Evolutionary conservation across 75 land plant species (phyloP), one percentile per base, ranked within the genome.

Genomic region (Cupressus sempervirens): DNA sequence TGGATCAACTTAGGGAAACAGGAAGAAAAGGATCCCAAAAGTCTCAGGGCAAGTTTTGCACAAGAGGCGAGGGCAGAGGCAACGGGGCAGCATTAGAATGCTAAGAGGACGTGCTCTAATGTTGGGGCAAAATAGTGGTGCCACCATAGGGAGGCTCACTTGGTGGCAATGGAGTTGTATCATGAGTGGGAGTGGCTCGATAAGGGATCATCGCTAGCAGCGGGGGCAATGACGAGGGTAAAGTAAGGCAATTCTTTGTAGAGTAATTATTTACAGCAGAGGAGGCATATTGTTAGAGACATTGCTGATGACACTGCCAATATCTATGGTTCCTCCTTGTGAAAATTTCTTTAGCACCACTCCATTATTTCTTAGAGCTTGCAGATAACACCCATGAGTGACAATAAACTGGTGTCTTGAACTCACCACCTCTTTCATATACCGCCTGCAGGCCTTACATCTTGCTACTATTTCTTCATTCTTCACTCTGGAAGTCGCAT

Each of bases 281-380:
- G 88, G 73, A 90, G 89, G 89, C 91, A 35, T 82, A 8, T 70
- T 83, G 20, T 81, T 46, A 35, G 84, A 40, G 16, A 34, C 62
- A 9, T 79, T 80, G 15, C 26, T 58, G 65, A n/a, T 7, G 65
- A 4, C 12, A 83, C 76, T 23, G 88, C 88, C 1, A 90, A 88
- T 26, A 86, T 58, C 7, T 73, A 82, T 52, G 83, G 91, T 41
- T 84, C 95, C 99, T 56, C 88, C 88, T 20, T 86, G 88, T 70
- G 97, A 90, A 76, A 97, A 97, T 80, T 94, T 94, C 8, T 92
- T 90, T 32, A 97, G 91, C 9, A 94, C 95, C 1, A 95, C 84
- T 81, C 99, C 99, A 30, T 91, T 90, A 85, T 82, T 62, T 34
- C 96, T 87, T 76, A 97, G 88, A 0, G 98, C 91, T 3, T 91